These are phyloP conservation scores for Metschnikowia cubensis DNA, from an alignment of 805 yeast species.

Conservation along the genomic window DNA sequence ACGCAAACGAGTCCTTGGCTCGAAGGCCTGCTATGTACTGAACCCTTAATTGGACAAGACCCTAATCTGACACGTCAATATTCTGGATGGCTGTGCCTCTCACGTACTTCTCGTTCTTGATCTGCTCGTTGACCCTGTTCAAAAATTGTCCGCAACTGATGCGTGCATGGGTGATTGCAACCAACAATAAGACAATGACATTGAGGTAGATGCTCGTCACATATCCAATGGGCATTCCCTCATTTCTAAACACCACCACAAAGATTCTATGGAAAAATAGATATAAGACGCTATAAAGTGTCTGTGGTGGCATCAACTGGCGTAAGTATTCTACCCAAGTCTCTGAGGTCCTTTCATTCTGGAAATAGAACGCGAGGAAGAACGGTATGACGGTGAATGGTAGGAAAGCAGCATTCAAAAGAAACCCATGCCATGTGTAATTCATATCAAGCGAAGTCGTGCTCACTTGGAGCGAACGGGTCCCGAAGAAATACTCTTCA, in stretches of 20 bases:
- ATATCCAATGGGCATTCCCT: background rate
- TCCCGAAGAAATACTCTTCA: slow-evolving; percentile 10
- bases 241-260: background rate
- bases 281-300: background rate
- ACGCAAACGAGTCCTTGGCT: background rate
- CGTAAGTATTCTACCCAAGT: background rate
- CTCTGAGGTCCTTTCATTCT: background rate
- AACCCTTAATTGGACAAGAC: too few relatives aligned
- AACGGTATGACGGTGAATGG: slow-evolving; percentile 13
- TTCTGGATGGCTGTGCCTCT: slow-evolving; percentile 54
- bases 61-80: slow-evolving; percentile 13
- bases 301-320: background rate
- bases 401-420: slow-evolving; percentile 8
- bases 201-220: background rate
- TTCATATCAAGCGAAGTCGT: background rate
- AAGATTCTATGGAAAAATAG: background rate
- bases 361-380: slow-evolving; percentile 2
- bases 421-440: slow-evolving; percentile 11
- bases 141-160: slow-evolving; percentile 5
- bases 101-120: slow-evolving; percentile 56
- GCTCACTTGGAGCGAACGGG: background rate
- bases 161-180: background rate
- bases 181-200: background rate
- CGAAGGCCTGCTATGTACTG: background rate
- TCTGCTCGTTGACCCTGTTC: slow-evolving; percentile 35